Percentiles rank a stretch among this genome's conserved stretches.
Conservation (phyloP, 495 filamentous ascomycete species). For the Annulohypoxylon bovei region DNA sequence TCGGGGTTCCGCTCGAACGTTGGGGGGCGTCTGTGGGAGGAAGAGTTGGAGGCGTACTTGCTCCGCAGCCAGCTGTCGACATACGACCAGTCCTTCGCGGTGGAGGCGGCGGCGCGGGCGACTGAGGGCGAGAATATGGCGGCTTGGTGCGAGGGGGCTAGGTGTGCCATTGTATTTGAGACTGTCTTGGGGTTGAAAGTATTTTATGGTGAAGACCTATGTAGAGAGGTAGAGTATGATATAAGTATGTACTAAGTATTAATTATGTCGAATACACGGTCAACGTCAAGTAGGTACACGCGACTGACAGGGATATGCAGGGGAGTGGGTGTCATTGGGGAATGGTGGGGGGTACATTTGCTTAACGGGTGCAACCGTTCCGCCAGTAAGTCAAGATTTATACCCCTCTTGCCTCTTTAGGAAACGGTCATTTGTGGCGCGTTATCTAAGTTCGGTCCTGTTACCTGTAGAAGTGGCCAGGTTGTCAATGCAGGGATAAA, state of each 20-base stretch:
- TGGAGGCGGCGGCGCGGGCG: slow-evolving; percentile 69
- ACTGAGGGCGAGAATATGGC: slow-evolving; percentile 79
- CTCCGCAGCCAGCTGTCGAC: slow-evolving; percentile 81
- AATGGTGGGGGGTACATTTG: slow-evolving; percentile 30
- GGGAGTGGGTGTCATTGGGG: background rate
- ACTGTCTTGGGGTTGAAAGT: too few species aligned
- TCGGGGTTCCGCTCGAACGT: slow-evolving; percentile 86
- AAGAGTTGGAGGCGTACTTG: slow-evolving; percentile 60
- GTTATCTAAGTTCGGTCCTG: background rate
- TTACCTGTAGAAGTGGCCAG: slow-evolving; percentile 33
- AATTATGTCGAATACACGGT: background rate
- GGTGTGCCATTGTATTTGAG: slow-evolving; percentile 58
- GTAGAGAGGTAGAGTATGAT: background rate
- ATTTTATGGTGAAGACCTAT: too few species aligned
- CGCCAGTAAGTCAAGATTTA: slow-evolving; percentile 4
- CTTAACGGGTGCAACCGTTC: background rate
- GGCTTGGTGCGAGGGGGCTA: slow-evolving; percentile 50
- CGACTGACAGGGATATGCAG: slow-evolving; percentile 25
- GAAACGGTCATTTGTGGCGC: slow-evolving; percentile 15
- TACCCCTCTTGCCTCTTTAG: slow-evolving; percentile 34
- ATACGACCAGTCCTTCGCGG: slow-evolving; percentile 87
- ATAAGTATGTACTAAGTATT: background rate
- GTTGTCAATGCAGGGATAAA: slow-evolving; percentile 36
- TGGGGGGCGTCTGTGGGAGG: slow-evolving; percentile 48
- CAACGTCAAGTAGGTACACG: slow-evolving; percentile 25